Conservation (phyloP, 495 filamentous ascomycete species). For the Articulospora tetracladia region DNA sequence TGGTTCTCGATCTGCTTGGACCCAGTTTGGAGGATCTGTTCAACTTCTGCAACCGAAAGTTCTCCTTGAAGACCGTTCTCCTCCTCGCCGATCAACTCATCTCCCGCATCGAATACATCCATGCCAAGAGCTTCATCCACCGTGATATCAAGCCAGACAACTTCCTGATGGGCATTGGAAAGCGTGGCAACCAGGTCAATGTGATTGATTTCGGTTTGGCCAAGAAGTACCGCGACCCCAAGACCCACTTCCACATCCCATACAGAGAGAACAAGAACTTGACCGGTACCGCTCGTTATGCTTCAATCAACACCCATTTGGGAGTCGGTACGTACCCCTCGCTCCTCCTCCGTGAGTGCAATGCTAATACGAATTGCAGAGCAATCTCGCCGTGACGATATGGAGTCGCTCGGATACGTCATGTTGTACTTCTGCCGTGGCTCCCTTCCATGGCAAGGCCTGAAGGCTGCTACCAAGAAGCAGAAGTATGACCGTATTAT, state of each 20-base stretch:
- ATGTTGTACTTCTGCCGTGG: constrained; percentile 99
- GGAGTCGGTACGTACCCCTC: constrained; percentile 67
- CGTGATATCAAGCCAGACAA: constrained; percentile 99
- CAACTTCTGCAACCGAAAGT: constrained; percentile 99
- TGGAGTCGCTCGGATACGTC: constrained; percentile 99
- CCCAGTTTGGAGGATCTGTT: constrained; percentile 99
- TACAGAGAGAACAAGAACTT: constrained; percentile 99
- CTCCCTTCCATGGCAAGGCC: constrained; percentile 97
- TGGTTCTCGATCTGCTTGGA: constrained; percentile 97
- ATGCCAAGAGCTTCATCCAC: constrained; percentile 99
- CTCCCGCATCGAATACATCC: constrained; percentile 99
- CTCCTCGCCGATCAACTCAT: constrained; percentile 98
- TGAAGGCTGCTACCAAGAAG: constrained; percentile 99
- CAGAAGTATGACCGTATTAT: constrained; percentile 99
- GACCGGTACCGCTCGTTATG: constrained; percentile 98
- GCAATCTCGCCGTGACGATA: constrained; percentile 98
- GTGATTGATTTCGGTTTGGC: constrained; percentile 99
- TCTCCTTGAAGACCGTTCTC: constrained; percentile 98
- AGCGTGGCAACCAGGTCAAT: constrained; percentile 99
- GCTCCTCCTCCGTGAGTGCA: neutral
- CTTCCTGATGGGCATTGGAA: constrained; percentile 99
- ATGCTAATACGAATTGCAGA: constrained; percentile 50
- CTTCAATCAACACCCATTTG: constrained; percentile 98
- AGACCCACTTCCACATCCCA: constrained; percentile 99
- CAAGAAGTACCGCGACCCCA: constrained; percentile 99